Conservation (phyloP, 108 stramenopile species). For the Nitzschia sp. region DNA sequence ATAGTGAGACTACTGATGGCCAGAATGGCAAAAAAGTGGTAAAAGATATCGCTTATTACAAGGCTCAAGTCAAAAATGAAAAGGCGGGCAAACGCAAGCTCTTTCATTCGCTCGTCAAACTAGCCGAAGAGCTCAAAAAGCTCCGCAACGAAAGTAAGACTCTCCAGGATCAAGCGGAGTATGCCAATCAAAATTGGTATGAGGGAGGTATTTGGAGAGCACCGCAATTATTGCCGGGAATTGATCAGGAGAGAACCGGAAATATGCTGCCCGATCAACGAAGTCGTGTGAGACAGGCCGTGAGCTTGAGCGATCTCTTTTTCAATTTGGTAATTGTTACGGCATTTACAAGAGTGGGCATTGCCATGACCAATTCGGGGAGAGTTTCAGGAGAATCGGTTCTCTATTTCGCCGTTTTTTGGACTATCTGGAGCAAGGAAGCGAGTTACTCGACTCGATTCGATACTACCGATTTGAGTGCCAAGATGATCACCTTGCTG, state of each 20-base stretch:
- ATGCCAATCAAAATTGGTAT: constrained; percentile 72
- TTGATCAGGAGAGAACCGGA: constrained; percentile 21
- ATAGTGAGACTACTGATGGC: neutral
- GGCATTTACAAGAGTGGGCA: constrained; percentile 76
- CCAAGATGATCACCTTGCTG: constrained; percentile 63
- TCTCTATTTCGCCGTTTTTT: constrained; percentile 85
- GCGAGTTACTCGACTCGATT: constrained; percentile 74
- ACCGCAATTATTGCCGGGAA: constrained; percentile 58
- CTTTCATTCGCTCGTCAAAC: constrained; percentile 70
- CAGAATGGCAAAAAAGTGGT: neutral
- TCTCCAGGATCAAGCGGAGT: constrained; percentile 49
- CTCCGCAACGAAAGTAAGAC: constrained; percentile 34
- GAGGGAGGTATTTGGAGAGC: constrained; percentile 83
- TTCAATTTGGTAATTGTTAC: constrained; percentile 81
- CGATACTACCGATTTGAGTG: constrained; percentile 79
- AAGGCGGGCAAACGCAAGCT: constrained; percentile 82
- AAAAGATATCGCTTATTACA: constrained; percentile 30
- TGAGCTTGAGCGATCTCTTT: constrained; percentile 72
- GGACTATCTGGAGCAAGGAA: constrained; percentile 83
- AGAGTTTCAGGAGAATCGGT: constrained; percentile 47
- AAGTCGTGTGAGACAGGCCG: constrained; percentile 48
- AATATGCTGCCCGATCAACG: constrained; percentile 17
- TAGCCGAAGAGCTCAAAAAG: constrained; percentile 71
- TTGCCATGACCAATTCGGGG: constrained; percentile 63
- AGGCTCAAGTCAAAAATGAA: constrained; percentile 50